Conservation (phyloP, 768 basidiomycete genomes). For the Amanita molliuscula region DNA sequence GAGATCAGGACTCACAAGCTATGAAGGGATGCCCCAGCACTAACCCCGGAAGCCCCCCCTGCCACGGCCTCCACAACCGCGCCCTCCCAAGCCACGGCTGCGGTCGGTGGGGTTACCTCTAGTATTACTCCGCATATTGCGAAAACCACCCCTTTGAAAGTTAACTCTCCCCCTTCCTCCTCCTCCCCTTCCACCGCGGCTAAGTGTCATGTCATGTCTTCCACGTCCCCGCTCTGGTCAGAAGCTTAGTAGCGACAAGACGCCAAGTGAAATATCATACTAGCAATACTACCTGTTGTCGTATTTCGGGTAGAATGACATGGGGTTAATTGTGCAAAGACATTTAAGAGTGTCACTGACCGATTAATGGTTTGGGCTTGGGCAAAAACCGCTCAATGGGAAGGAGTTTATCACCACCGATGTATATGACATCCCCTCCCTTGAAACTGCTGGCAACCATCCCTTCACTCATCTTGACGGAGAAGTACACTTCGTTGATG, state of each 20-base stretch:
- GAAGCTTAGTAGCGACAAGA: conserved; percentile 7
- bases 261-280: conserved; percentile 22
- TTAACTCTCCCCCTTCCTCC: conserved; percentile 21
- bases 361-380: conserved; percentile 81
- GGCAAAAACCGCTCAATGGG: conserved; percentile 96
- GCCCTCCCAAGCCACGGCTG: conserved; percentile 24
- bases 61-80: conserved; percentile 20
- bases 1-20: conserved; percentile 43
- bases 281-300: conserved; percentile 31
- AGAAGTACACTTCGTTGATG: conserved; percentile 97
- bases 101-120: conserved; percentile 29
- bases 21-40: conserved; percentile 15
- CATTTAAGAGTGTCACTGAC: conserved; percentile 19
- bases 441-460: conserved; percentile 95
- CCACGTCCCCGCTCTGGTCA: conserved; percentile 29
- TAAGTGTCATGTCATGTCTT: conserved; percentile 18
- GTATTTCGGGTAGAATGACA: not conserved
- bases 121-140: conserved; percentile 30
- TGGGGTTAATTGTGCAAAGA: conserved; percentile 4
- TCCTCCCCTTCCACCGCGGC: conserved; percentile 23
- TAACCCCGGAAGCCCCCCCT: conserved; percentile 39
- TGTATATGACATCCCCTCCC: conserved; percentile 97
- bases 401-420: conserved; percentile 92
- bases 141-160: conserved; percentile 32
- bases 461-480: conserved; percentile 93